phyloP scores from a whole-genome alignment of 2,329 filamentous ascomycete genomes.

The Botrytis paeoniae region DNA sequence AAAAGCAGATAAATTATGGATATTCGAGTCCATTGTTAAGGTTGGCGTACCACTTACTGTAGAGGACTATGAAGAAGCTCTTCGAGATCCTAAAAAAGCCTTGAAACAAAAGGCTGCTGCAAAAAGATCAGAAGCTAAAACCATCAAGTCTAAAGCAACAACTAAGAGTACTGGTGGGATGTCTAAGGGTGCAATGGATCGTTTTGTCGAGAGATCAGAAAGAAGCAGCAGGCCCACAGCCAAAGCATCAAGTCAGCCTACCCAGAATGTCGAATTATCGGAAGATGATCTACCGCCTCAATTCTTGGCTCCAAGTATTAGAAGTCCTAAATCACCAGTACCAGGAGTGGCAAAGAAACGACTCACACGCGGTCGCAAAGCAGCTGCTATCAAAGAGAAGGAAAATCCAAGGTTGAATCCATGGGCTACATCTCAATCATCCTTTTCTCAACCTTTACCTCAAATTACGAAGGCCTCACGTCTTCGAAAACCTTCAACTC shows the following conservation, averaged over 20 bases:
- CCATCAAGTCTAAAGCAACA: constrained; percentile 3
- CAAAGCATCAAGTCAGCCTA: constrained; percentile 14
- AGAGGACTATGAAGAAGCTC: constrained; percentile 58
- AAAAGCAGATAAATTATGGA: constrained; percentile 64
- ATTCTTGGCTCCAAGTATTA: constrained; percentile 7
- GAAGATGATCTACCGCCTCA: constrained; percentile 26
- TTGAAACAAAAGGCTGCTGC: constrained; percentile 27
- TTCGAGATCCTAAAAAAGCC: constrained; percentile 32
- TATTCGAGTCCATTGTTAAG: constrained; percentile 61
- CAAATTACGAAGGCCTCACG: constrained; percentile 8
- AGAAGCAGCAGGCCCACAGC: constrained; percentile 15
- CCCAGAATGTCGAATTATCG: background rate
- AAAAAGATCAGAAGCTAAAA: constrained; percentile 28
- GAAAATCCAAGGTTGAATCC: constrained; percentile 14
- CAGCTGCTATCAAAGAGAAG: constrained; percentile 1
- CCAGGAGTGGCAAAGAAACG: background rate
- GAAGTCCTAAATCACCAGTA: constrained; percentile 1
- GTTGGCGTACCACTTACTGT: constrained; percentile 64
- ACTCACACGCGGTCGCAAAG: background rate
- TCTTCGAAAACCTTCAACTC: background rate
- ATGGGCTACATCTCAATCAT: constrained; percentile 13
- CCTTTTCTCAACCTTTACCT: constrained; percentile 8
- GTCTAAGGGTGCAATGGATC: constrained; percentile 38
- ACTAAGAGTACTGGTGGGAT: constrained; percentile 32
- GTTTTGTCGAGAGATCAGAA: constrained; percentile 37